Evolutionary conservation across 345 rosid species (phyloP).

Genomic region (Sapria himalayana): DNA sequence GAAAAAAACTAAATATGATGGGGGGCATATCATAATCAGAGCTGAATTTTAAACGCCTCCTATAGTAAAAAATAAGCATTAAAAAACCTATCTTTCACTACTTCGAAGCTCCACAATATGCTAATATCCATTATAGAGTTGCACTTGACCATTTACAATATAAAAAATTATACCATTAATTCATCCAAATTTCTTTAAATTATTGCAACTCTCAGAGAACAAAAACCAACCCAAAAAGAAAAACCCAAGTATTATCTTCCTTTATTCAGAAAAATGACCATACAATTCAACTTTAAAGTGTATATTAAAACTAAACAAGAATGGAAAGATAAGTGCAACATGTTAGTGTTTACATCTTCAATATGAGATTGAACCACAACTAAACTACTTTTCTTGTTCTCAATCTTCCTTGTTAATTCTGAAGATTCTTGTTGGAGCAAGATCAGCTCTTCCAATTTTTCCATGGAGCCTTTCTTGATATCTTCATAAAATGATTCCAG

Average conservation of each 20-base stretch:
- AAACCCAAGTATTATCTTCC: no score
- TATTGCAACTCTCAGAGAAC: not conserved
- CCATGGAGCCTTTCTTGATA: conserved; percentile 28
- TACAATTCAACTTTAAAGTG: not conserved
- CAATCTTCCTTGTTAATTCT: conserved; percentile 31
- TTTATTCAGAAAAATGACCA: not conserved
- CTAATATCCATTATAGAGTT: not conserved
- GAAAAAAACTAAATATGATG: no score
- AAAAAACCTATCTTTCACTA: not conserved
- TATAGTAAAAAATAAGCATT: not conserved
- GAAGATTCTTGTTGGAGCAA: conserved; percentile 33
- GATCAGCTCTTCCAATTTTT: conserved; percentile 31
- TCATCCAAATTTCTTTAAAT: not conserved
- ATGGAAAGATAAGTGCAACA: not conserved
- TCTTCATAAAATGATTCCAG: conserved; percentile 28
- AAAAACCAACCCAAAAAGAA: not conserved
- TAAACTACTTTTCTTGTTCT: conserved; percentile 19
- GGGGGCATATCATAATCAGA: no score
- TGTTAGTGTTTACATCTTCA: conserved; percentile 19
- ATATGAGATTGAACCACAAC: conserved; percentile 26
- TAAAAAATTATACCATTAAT: not conserved
- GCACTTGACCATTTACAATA: no score
- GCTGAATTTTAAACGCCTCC: not conserved
- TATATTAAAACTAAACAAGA: not conserved
- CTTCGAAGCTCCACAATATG: not conserved